Base-by-base conservation (phyloP, 768 basidiomycete genomes). In the Podaxis sp. region DNA sequence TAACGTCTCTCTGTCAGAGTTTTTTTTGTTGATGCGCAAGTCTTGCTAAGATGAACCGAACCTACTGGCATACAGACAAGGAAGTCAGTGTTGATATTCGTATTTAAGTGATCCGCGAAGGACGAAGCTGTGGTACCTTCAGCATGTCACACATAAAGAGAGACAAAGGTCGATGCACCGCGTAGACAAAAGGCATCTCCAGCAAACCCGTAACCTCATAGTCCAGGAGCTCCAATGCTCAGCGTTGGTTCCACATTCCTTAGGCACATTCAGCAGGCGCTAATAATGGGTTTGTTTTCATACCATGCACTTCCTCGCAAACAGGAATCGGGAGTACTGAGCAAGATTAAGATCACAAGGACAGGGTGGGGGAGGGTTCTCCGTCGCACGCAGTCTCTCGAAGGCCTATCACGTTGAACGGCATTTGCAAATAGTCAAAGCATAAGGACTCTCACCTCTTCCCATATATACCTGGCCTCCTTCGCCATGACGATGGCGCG, bases 401-500 rank as follows among this genome's bases (percentile, higher is more conserved):
- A 48, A 48, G 7, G 47, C 25, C 47, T 48, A 11, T 9, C 18
- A n/a, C 16, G n/a, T 32, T 42, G 21, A 48, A 13, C 13, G 47
- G 7, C 47, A 23, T 23, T 16, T 11, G 13, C 11, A 11, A 11
- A 23, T 21, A 23, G 7, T 23, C 18, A 9, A 14, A 48, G 13
- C 18, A 27, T 4, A 21, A 27, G 21, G 18, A 42, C 14, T 57
- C 65, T 23, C 54, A 72, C 73, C 23, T 54, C 23, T 62, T 70
- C 71, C 79, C 79, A 81, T 0, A 77, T n/a, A 27, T 37, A 59
- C 7, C 57, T 54, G 7, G 32, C 62, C 1, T 55, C 55, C 16
- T 63, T 64, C 9, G 62, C 59, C 55, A 74, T 61, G 25, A 81
- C 64, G 7, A 78, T 69, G 5, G 57, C 62, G 13, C 75, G 73